Evolutionary conservation across 2,329 filamentous ascomycete genomes (phyloP), one percentile per base, ranked within the genome.

Genomic region (Anthostomella pinea): DNA sequence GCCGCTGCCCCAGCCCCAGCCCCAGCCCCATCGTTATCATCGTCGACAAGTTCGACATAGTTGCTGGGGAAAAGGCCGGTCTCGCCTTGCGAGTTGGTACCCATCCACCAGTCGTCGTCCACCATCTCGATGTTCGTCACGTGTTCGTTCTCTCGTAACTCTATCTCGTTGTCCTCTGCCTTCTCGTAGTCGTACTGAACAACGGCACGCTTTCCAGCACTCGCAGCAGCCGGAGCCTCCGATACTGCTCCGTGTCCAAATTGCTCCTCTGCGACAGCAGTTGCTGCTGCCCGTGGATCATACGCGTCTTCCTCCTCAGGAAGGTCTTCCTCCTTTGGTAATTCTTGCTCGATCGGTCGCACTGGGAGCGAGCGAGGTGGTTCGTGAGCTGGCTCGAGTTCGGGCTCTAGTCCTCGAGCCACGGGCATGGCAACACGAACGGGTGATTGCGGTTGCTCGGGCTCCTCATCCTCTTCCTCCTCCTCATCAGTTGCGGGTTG

Each of bases 21-120:
- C 23, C 52, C 41, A 35, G 52, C 40, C 16, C 59, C 60, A 20
- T 59, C 65, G 17, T 63, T 69, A 16, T 77, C 75, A 16, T 77
- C 83, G 23, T 85, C 83, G 22, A 93, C 72, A 15, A 95, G 64
- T 62, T 95, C 89, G 35, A 98, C 91, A 51, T 98, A 98, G 71
- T 96, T 97, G 68, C 87, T 93, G 5, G 93, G 93, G 73, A 98
- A 97, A 22, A 98, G 73, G 30, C 93, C 93, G 40, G 74, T 83
- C 63, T 96, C 88, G 52, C 93, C 93, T 44, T 72, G 74, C 15
- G 75, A 69, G 68, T 97, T 98, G 49, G 85, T 87, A 27, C 94
- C 93, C 77, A 95, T 85, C 93, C 93, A 98, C 93, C 93, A 98
- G 60, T 98, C 91, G 33, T 94, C 85, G 53, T 97, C 93, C 2